Percentiles rank a stretch among this genome's conserved stretches.
Evolutionary conservation across 805 yeast genomes (phyloP).

Genomic region (Clavispora carvajalis): DNA sequence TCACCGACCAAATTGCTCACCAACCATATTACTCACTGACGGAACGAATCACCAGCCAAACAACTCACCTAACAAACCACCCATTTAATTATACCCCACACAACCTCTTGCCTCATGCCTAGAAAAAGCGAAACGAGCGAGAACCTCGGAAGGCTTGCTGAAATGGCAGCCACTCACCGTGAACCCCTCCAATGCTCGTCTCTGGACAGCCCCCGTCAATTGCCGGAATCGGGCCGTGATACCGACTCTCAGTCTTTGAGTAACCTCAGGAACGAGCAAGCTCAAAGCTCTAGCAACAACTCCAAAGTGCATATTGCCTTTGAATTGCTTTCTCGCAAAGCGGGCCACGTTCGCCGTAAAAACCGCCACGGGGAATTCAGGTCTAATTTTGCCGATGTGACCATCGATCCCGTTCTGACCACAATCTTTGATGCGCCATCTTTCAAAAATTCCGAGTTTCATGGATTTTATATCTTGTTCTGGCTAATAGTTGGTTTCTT

Average conservation of each 20-base stretch:
- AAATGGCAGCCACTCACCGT: not conserved
- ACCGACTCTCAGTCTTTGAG: too few relatives aligned
- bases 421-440: slow-evolving; percentile 51
- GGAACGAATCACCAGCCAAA: too few relatives aligned
- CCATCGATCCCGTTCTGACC: slow-evolving; percentile 17
- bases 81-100: too few relatives aligned
- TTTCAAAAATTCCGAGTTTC: slow-evolving; percentile 47
- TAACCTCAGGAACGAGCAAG: too few relatives aligned
- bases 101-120: too few relatives aligned
- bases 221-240: not conserved
- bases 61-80: too few relatives aligned
- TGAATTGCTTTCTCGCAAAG: not conserved
- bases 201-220: not conserved
- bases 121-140: not conserved
- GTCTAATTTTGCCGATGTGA: slow-evolving; percentile 15
- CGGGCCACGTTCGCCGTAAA: not conserved
- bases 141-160: not conserved
- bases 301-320: not conserved
- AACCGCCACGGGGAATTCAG: slow-evolving; percentile 29
- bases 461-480: slow-evolving; percentile 75
- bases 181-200: not conserved
- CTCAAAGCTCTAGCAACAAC: too few relatives aligned
- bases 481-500: slow-evolving; percentile 65
- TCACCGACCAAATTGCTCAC: too few relatives aligned
- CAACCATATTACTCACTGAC: too few relatives aligned